These are phyloP conservation scores for Clathrospora elynae DNA, from an alignment of 2,329 filamentous ascomycete species.

Conservation along the genomic window DNA sequence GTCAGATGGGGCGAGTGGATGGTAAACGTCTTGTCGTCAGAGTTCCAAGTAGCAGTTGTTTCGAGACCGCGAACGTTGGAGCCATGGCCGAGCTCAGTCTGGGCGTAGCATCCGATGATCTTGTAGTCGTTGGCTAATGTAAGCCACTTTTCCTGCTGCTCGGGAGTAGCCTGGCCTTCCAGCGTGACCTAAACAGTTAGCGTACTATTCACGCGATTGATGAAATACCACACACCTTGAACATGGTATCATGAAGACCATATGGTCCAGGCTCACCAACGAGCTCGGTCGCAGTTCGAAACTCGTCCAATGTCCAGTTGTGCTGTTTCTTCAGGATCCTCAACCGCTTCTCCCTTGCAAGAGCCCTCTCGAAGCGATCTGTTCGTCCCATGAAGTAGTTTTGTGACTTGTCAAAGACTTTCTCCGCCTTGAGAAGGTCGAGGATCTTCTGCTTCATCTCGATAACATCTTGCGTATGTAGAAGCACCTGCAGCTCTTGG, in stretches of 20 bases:
- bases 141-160: conserved; percentile 75
- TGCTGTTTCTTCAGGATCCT: conserved; percentile 69
- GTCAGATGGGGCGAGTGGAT: conserved; percentile 76
- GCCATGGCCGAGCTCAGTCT: conserved; percentile 80
- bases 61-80: conserved; percentile 69
- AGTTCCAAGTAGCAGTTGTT: conserved; percentile 75
- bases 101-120: conserved; percentile 78
- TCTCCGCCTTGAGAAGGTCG: conserved; percentile 67
- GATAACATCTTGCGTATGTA: conserved; percentile 70
- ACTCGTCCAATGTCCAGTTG: conserved; percentile 70
- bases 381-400: conserved; percentile 75
- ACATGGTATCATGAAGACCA: conserved; percentile 73
- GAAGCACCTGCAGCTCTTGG: conserved; percentile 68
- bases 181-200: conserved; percentile 62
- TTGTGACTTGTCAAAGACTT: conserved; percentile 76
- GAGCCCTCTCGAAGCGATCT: conserved; percentile 70
- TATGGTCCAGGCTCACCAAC: conserved; percentile 76
- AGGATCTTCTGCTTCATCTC: conserved; percentile 66
- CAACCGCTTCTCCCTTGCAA: conserved; percentile 73
- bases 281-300: conserved; percentile 67
- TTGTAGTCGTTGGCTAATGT: conserved; percentile 71
- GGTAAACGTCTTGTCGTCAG: conserved; percentile 73
- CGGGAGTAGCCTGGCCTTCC: conserved; percentile 71
- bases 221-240: conserved; percentile 56
- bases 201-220: background rate